Percentiles rank a stretch among this genome's conserved stretches.
Conservation (phyloP, 768 basidiomycete genomes). For the Hypholoma sublateritium region DNA sequence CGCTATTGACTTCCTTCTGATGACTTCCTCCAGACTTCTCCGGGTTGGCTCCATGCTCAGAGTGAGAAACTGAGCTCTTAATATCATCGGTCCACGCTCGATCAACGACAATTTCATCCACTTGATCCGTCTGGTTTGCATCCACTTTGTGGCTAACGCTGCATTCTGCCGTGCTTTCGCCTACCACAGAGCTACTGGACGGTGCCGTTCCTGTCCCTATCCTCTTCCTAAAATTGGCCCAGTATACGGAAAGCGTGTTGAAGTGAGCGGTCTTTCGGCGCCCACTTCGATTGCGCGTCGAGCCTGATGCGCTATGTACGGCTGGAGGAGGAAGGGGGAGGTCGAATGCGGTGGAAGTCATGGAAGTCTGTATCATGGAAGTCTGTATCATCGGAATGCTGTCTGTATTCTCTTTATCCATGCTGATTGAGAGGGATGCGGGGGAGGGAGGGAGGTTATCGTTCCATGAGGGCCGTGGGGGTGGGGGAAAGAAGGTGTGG, state of each 20-base stretch:
- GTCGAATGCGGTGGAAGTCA: constrained; percentile 26
- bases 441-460: constrained; percentile 11
- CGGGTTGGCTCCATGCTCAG: constrained; percentile 47
- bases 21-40: constrained; percentile 51
- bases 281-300: constrained; percentile 24
- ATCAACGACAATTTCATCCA: constrained; percentile 79
- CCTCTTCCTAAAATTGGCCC: constrained; percentile 52
- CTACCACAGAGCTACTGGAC: constrained; percentile 52
- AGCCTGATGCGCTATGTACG: constrained; percentile 26
- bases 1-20: constrained; percentile 26
- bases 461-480: constrained; percentile 15
- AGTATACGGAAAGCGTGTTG: constrained; percentile 37
- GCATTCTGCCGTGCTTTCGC: constrained; percentile 47
- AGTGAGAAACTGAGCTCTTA: constrained; percentile 51
- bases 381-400: constrained; percentile 17
- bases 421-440: constrained; percentile 12
- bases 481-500: constrained; percentile 13
- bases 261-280: constrained; percentile 39
- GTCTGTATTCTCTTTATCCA: constrained; percentile 12
- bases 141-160: constrained; percentile 29
- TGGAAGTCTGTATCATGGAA: constrained; percentile 23
- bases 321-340: constrained; percentile 43
- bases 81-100: constrained; percentile 64
- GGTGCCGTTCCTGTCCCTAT: constrained; percentile 57
- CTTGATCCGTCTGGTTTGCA: constrained; percentile 33